Conservation (phyloP, 768 basidiomycete species). For the Russula dissimulans region DNA sequence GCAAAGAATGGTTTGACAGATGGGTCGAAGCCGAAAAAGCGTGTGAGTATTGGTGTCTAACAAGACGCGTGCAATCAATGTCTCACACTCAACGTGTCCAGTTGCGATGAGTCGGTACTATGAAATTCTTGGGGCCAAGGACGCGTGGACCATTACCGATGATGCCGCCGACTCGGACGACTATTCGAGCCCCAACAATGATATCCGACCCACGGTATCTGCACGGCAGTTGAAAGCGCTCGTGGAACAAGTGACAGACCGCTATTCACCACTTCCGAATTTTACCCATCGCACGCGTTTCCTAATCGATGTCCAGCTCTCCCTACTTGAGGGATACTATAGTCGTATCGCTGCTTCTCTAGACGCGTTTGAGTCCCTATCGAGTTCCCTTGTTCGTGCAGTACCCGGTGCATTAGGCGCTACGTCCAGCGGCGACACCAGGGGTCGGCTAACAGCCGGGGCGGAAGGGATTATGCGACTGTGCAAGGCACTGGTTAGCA, state of each 20-base stretch:
- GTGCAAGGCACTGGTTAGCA: constrained; percentile 79
- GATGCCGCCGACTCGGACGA: constrained; percentile 38
- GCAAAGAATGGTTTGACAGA: constrained; percentile 79
- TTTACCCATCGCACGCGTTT: constrained; percentile 74
- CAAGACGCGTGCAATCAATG: neutral
- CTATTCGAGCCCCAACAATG: constrained; percentile 18
- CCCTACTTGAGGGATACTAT: constrained; percentile 70
- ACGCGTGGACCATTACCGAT: constrained; percentile 81
- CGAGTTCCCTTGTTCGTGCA: constrained; percentile 77
- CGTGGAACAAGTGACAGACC: constrained; percentile 90
- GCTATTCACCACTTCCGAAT: constrained; percentile 80
- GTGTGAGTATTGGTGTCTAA: constrained; percentile 45
- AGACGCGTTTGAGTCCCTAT: constrained; percentile 90
- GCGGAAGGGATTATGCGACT: constrained; percentile 75
- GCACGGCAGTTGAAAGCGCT: constrained; percentile 76
- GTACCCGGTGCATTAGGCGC: constrained; percentile 86
- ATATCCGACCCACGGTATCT: constrained; percentile 68
- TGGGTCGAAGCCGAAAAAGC: constrained; percentile 87
- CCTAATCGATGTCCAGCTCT: constrained; percentile 76
- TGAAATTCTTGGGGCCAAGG: constrained; percentile 65
- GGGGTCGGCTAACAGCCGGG: constrained; percentile 62
- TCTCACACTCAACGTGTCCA: constrained; percentile 26
- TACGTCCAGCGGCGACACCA: constrained; percentile 32
- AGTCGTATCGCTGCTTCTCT: constrained; percentile 72
- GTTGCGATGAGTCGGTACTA: constrained; percentile 85